Conservation (phyloP, 2,329 filamentous ascomycete species). For the Davidsoniella virescens region DNA sequence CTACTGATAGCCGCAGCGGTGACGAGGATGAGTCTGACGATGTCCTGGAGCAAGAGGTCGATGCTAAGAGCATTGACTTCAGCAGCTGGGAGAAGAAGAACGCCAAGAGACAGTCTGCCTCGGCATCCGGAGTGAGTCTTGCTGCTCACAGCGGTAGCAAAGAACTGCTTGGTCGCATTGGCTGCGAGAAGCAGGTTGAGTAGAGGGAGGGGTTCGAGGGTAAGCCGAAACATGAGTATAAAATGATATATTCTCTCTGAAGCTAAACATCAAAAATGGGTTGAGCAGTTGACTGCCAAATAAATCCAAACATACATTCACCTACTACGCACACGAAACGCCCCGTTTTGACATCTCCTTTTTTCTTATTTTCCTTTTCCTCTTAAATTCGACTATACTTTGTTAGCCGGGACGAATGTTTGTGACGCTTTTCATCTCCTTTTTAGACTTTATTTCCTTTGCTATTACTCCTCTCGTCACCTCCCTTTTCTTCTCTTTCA, state of each 20-base stretch:
- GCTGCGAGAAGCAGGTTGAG: conserved; percentile 53
- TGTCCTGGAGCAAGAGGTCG: conserved; percentile 57
- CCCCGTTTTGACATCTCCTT: too few relatives aligned
- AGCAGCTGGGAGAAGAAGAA: conserved; percentile 44
- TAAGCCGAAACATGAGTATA: not conserved
- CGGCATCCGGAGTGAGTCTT: conserved; percentile 46
- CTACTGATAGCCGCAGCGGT: conserved; percentile 78
- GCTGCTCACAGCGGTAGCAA: conserved; percentile 60
- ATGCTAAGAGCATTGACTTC: conserved; percentile 53
- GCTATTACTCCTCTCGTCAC: too few relatives aligned
- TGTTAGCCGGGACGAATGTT: too few relatives aligned
- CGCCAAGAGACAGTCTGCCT: conserved; percentile 36
- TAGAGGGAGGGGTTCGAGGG: not conserved
- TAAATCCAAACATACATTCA: too few relatives aligned
- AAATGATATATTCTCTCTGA: not conserved
- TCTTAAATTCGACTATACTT: too few relatives aligned
- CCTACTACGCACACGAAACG: too few relatives aligned
- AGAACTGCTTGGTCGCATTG: conserved; percentile 66
- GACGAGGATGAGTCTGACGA: conserved; percentile 60
- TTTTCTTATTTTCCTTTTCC: too few relatives aligned
- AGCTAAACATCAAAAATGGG: too few relatives aligned
- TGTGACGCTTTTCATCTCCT: too few relatives aligned
- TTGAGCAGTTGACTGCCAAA: too few relatives aligned
- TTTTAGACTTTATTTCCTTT: too few relatives aligned
- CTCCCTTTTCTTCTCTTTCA: too few relatives aligned